Conservation (phyloP, 148 eudicot species). For the Rhododendron henanense region DNA sequence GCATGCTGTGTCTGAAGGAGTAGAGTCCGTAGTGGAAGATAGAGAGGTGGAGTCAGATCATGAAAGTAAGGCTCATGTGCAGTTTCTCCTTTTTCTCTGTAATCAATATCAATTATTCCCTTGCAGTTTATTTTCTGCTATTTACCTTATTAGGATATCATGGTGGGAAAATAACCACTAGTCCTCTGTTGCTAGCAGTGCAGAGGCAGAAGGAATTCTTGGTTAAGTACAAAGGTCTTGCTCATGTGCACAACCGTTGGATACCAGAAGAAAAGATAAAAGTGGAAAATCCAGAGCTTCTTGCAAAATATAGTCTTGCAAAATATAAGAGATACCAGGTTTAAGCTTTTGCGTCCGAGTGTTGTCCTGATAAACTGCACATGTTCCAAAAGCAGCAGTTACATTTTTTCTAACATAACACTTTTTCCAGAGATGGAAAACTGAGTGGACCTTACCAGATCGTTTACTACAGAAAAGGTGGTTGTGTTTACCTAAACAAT, state of each 20-base stretch:
- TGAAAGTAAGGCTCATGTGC: slow-evolving; percentile 18
- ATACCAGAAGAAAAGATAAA: slow-evolving; percentile 14
- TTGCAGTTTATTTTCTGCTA: background rate
- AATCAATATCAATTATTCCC: background rate
- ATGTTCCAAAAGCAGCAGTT: background rate
- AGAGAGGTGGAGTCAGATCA: slow-evolving; percentile 13
- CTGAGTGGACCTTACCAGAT: slow-evolving; percentile 23
- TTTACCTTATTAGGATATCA: background rate
- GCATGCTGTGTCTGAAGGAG: slow-evolving; percentile 28
- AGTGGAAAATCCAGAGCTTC: slow-evolving; percentile 9
- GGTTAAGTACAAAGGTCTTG: slow-evolving; percentile 30
- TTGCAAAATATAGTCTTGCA: slow-evolving; percentile 7
- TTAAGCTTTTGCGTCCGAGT: background rate
- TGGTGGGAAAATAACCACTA: background rate
- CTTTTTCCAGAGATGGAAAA: slow-evolving; percentile 13
- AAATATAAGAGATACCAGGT: slow-evolving; percentile 10
- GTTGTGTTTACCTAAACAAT: slow-evolving; percentile 16
- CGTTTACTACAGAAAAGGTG: slow-evolving; percentile 17
- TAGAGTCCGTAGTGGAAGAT: slow-evolving; percentile 21
- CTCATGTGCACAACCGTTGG: slow-evolving; percentile 33
- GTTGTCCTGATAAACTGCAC: background rate
- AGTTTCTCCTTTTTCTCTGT: background rate
- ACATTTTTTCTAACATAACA: background rate
- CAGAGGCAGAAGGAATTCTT: slow-evolving; percentile 26
- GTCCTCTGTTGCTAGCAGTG: slow-evolving; percentile 4